A percentile compares a stretch with the other conserved stretches of the same genome.
Conservation (phyloP, 2,329 filamentous ascomycete genomes). For the Apiospora marii region DNA sequence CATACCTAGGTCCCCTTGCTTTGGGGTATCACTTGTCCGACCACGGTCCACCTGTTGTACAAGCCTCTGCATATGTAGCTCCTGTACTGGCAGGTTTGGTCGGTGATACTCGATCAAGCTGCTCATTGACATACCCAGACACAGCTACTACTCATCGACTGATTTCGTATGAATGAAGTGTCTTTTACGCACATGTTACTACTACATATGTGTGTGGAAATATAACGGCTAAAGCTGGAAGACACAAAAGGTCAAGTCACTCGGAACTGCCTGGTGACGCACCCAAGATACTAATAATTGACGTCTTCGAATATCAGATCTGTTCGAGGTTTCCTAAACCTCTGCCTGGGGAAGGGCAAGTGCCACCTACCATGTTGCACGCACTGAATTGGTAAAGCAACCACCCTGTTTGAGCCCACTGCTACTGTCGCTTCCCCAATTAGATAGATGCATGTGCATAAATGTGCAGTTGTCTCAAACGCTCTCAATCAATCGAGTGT, state of each 20-base stretch:
- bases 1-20: not conserved
- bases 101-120: not conserved
- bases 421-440: not conserved
- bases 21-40: slow-evolving; percentile 6
- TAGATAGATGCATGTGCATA: not conserved
- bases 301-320: not conserved
- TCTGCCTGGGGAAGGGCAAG: slow-evolving; percentile 20
- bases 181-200: not conserved
- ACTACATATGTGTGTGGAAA: not conserved
- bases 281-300: not conserved
- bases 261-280: not conserved
- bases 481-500: not conserved
- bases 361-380: not conserved
- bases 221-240: not conserved
- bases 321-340: not conserved
- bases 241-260: not conserved
- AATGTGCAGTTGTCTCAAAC: not conserved
- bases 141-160: not conserved
- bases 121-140: not conserved
- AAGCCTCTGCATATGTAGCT: not conserved
- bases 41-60: slow-evolving; percentile 11
- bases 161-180: not conserved
- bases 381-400: not conserved
- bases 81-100: not conserved
- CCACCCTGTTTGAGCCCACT: not conserved